Evolutionary conservation across 768 basidiomycete species (phyloP), one percentile per base, ranked within the genome.

Genomic region (Psilocybe subaeruginosa): DNA sequence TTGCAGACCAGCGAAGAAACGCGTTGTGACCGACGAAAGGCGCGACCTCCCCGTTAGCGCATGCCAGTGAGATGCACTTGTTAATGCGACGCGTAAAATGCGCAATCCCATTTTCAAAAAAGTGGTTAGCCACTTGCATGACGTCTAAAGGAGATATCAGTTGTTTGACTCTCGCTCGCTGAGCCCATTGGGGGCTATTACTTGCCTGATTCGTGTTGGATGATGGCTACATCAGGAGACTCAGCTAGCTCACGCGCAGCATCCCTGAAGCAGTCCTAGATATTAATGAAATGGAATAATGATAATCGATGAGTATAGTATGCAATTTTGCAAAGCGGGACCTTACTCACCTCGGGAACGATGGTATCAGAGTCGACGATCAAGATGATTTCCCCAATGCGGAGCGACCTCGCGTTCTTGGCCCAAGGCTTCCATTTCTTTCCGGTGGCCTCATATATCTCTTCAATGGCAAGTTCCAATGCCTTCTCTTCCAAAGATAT

Each of bases 21-120:
- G 93, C 92, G 62, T 94, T 93, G 72, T 94, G 92, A 3, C 92
- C 92, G 57, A 93, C 92, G 66, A 93, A 93, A 1, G 92, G 91
- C 4, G 88, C 88, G 27, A 92, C 85, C 69, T 93, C 91, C 31
- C 91, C 91, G 64, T 93, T 93, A 2, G 91, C 89, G 67, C 86
- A 87, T 14, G 86, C 84, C 82, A 93, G 86, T 0, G 91, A 89
- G 41, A 93, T 93, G 70, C 83, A 86, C 72, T 86, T 87, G 72
- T 95, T 94, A 76, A 96, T 93, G 39, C 92, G 84, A 19, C 87
- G 85, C 1, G 94, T 95, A 76, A 97, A 96, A 73, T 89, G 88
- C 11, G 94, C 86, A 62, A 96, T 89, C 16, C 91, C 92, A 66
- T 94, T 94, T 71, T 97, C 94, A 68, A 96, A 95, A 76, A 91